These are phyloP conservation scores for Acanthamoeba royreba DNA, from an alignment of 208 protist species.

Conservation along the genomic window DNA sequence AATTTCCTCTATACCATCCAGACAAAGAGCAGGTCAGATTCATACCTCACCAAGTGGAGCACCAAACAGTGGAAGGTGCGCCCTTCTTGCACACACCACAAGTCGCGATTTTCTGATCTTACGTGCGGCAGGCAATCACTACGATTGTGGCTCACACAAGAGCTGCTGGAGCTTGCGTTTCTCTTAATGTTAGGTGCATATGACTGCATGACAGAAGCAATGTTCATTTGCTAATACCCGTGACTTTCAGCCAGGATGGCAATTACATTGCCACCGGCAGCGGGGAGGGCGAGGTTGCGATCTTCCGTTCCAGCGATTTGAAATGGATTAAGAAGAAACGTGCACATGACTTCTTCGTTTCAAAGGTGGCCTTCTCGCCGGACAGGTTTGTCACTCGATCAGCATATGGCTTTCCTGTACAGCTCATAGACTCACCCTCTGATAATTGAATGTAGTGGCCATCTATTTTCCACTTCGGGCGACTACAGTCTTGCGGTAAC, in stretches of 20 bases:
- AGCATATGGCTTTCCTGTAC: not conserved
- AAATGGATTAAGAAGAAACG: conserved; percentile 22
- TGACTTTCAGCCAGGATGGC: conserved; percentile 1
- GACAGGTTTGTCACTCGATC: not conserved
- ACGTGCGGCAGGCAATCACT: not conserved
- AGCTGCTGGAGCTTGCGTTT: not conserved
- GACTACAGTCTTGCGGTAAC: conserved; percentile 15
- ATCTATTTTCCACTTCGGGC: conserved; percentile 20
- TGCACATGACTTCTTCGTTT: conserved; percentile 41
- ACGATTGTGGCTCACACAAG: not conserved
- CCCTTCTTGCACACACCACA: too few species aligned
- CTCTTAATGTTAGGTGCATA: not conserved
- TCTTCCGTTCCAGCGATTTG: conserved; percentile 32
- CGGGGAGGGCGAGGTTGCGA: conserved; percentile 31
- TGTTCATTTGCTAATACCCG: too few species aligned
- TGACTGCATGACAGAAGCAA: too few species aligned
- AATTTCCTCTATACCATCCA: conserved; percentile 26
- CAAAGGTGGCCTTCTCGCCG: conserved; percentile 31
- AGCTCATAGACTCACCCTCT: not conserved
- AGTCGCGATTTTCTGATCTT: too few species aligned
- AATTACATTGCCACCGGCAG: conserved; percentile 31
- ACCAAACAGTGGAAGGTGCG: not conserved
- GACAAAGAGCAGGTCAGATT: conserved; percentile 35
- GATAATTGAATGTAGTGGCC: not conserved
- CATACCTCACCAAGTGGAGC: conserved; percentile 32